Evolutionary conservation across 768 basidiomycete species (phyloP).

Genomic region (Cytidiella melzeri): DNA sequence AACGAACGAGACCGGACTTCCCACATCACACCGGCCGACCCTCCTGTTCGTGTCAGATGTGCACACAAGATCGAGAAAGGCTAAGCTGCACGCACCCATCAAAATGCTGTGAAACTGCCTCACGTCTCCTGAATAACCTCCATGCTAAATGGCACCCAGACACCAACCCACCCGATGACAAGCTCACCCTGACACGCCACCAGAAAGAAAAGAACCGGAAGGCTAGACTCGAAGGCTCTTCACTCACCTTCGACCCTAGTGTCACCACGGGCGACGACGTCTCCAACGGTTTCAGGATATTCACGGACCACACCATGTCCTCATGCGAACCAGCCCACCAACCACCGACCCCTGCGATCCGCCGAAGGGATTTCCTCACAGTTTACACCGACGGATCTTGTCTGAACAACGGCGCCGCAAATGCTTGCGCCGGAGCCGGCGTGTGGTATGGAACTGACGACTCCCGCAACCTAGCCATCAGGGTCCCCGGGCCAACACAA

Average conservation of each 20-base stretch:
- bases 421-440: constrained; percentile 16
- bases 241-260: background rate
- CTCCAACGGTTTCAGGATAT: background rate
- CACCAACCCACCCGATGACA: background rate
- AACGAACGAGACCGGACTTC: background rate
- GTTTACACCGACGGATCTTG: constrained; percentile 27
- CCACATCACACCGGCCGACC: background rate
- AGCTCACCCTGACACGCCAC: background rate
- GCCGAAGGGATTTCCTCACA: background rate
- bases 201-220: background rate
- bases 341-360: background rate
- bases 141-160: background rate
- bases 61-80: background rate
- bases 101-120: background rate
- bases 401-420: constrained; percentile 11
- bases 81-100: background rate
- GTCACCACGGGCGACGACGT: background rate
- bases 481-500: background rate
- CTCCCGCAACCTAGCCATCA: background rate
- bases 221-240: background rate
- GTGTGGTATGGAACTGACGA: background rate
- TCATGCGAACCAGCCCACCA: background rate
- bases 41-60: background rate
- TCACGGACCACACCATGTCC: background rate
- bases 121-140: background rate